Percentiles rank a stretch among this genome's conserved stretches.
phyloP scores from a whole-genome alignment of 495 filamentous ascomycete genomes.

The Friedmanniomyces endolithicus region DNA sequence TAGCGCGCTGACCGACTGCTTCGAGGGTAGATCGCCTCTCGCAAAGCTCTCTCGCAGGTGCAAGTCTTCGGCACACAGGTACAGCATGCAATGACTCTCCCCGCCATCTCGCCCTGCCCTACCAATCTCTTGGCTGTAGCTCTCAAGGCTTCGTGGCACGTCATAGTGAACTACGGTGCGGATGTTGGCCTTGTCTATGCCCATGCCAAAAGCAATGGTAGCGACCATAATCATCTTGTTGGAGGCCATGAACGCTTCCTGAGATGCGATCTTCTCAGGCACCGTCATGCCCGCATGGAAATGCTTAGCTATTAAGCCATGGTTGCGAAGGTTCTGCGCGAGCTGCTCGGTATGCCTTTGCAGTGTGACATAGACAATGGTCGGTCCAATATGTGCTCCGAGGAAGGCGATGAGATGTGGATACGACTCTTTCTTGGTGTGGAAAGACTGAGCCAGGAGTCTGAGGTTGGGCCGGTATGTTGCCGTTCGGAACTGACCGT shows the following conservation, averaged over 20 bases:
- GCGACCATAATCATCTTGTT: slow-evolving; percentile 78
- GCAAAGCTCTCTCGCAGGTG: slow-evolving; percentile 43
- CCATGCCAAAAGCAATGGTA: slow-evolving; percentile 98
- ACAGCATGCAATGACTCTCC: slow-evolving; percentile 42
- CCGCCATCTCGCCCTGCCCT: slow-evolving; percentile 80
- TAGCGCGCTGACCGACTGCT: slow-evolving; percentile 32
- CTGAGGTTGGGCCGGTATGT: slow-evolving; percentile 63
- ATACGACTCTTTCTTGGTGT: slow-evolving; percentile 48
- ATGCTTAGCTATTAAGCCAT: slow-evolving; percentile 60
- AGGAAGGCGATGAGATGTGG: slow-evolving; percentile 44
- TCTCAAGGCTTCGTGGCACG: slow-evolving; percentile 90
- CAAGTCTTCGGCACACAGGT: slow-evolving; percentile 41
- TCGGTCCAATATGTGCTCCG: slow-evolving; percentile 36
- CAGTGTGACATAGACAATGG: slow-evolving; percentile 77
- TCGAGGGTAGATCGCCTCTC: slow-evolving; percentile 42
- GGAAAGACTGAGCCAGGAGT: slow-evolving; percentile 59
- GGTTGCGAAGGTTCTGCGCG: slow-evolving; percentile 48
- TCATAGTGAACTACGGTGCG: slow-evolving; percentile 89
- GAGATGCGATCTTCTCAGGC: slow-evolving; percentile 49
- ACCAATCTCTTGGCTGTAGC: slow-evolving; percentile 95
- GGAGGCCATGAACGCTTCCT: slow-evolving; percentile 69
- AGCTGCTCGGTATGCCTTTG: slow-evolving; percentile 66
- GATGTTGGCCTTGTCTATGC: slow-evolving; percentile 93
- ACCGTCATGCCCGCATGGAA: slow-evolving; percentile 72
- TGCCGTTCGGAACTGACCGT: slow-evolving; percentile 42